Conservation (phyloP, 176 grass and related monocot species). For the Musa beccarii region DNA sequence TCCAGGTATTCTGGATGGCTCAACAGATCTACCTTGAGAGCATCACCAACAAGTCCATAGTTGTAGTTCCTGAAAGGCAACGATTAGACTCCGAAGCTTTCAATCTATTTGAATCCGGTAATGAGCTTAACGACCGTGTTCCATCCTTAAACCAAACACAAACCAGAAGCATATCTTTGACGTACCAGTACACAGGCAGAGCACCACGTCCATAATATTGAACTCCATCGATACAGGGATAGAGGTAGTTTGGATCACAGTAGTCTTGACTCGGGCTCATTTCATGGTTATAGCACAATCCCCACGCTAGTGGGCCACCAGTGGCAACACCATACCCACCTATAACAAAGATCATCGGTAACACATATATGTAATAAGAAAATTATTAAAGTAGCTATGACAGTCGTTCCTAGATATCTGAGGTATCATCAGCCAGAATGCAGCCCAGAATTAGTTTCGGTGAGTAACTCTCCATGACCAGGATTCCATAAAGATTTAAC, state of each 20-base stretch:
- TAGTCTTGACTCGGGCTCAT: slow-evolving; percentile 74
- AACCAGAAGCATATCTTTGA: neutral
- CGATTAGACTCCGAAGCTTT: neutral
- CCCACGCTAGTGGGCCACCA: slow-evolving; percentile 48
- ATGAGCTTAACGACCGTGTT: too few species aligned
- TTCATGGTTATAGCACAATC: slow-evolving; percentile 76
- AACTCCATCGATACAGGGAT: slow-evolving; percentile 58
- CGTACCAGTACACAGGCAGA: slow-evolving; percentile 69
- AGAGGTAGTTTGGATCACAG: slow-evolving; percentile 45
- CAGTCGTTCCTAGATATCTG: too few species aligned
- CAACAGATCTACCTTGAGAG: slow-evolving; percentile 66
- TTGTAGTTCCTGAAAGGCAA: slow-evolving; percentile 57
- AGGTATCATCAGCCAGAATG: too few species aligned
- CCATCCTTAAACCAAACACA: neutral
- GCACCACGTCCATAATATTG: slow-evolving; percentile 72
- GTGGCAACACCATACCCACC: slow-evolving; percentile 41
- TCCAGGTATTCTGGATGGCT: slow-evolving; percentile 79
- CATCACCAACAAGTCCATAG: slow-evolving; percentile 55
- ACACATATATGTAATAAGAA: too few species aligned
- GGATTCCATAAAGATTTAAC: too few species aligned
- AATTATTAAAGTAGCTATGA: too few species aligned
- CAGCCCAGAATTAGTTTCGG: too few species aligned
- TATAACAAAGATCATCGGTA: slow-evolving; percentile 3
- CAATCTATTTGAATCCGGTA: neutral
- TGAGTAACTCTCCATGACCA: too few species aligned